Percentiles rank a stretch among this genome's conserved stretches.
These are phyloP conservation scores for Geotrichum citri-aurantii DNA, from an alignment of 1,139 yeast genomes.

Conservation along the genomic window DNA sequence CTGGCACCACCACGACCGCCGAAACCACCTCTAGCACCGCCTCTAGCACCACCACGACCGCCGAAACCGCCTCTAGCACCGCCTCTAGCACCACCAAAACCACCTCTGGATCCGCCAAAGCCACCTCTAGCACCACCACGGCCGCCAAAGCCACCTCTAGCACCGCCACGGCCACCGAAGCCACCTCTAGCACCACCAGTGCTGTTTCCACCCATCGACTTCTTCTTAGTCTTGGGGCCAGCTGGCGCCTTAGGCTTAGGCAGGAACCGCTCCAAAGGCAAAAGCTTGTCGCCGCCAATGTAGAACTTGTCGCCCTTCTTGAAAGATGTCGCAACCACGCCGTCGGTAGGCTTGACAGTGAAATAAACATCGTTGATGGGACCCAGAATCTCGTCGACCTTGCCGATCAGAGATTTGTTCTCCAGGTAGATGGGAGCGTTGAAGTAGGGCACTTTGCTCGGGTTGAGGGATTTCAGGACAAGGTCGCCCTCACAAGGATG, in stretches of 20 bases:
- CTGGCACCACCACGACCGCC: constrained; percentile 22
- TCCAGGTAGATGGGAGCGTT: constrained; percentile 97
- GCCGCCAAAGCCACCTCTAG: constrained; percentile 39
- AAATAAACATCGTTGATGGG: constrained; percentile 95
- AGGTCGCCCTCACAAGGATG: constrained; percentile 97
- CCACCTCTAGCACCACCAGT: constrained; percentile 46
- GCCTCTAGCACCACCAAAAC: constrained; percentile 41
- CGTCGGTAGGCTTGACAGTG: constrained; percentile 93
- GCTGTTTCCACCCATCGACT: constrained; percentile 44
- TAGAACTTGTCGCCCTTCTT: constrained; percentile 93
- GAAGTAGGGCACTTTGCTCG: constrained; percentile 88
- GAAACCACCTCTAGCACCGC: constrained; percentile 24
- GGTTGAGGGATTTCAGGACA: constrained; percentile 87
- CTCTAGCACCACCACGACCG: constrained; percentile 24
- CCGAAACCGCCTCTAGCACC: constrained; percentile 30
- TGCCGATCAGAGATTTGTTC: constrained; percentile 88
- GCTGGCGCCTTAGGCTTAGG: constrained; percentile 85
- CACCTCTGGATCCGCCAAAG: constrained; percentile 38
- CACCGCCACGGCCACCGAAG: constrained; percentile 38
- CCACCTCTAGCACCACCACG: constrained; percentile 49
- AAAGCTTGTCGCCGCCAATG: constrained; percentile 90
- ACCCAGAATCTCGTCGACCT: constrained; percentile 96
- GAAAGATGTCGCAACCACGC: constrained; percentile 89
- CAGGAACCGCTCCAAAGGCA: constrained; percentile 91
- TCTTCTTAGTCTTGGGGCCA: constrained; percentile 67